phyloP scores from a whole-genome alignment of 2,329 filamentous ascomycete genomes.

The Chaetomium strumarium region DNA sequence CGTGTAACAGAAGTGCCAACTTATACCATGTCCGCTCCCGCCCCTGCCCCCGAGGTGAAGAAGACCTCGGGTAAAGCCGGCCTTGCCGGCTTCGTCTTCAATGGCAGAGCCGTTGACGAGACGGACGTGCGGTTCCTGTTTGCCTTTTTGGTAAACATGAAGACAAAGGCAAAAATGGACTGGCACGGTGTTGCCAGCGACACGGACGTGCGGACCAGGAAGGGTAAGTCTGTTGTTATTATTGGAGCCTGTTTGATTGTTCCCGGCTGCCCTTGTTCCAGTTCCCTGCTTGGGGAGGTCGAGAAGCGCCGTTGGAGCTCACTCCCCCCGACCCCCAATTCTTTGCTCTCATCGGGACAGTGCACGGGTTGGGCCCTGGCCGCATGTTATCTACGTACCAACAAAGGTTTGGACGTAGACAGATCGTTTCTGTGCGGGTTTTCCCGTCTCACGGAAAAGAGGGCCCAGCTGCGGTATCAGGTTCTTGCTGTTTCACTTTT shows the following conservation, averaged over 20 bases:
- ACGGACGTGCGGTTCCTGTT: constrained; percentile 16
- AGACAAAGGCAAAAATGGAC: constrained; percentile 18
- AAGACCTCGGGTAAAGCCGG: not conserved
- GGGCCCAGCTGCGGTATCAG: not conserved
- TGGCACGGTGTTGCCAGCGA: constrained; percentile 16
- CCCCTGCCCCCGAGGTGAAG: too few relatives aligned
- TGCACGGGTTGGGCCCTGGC: too few relatives aligned
- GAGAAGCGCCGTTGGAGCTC: not conserved
- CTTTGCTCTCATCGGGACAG: too few relatives aligned
- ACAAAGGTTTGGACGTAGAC: too few relatives aligned
- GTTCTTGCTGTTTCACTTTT: not conserved
- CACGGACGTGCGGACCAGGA: not conserved
- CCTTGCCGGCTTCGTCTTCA: not conserved
- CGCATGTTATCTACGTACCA: too few relatives aligned
- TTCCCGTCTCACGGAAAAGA: too few relatives aligned
- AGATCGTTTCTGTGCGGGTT: too few relatives aligned
- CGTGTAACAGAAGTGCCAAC: too few relatives aligned
- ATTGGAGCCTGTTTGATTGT: not conserved
- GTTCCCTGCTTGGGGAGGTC: not conserved
- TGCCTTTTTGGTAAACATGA: constrained; percentile 15
- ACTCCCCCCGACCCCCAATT: too few relatives aligned
- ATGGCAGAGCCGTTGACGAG: constrained; percentile 3
- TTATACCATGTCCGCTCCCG: too few relatives aligned
- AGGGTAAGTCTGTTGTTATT: constrained; percentile 4
- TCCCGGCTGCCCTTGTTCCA: not conserved